Percentiles rank a stretch among this genome's conserved stretches.
These are phyloP conservation scores for Telfairia occidentalis DNA, from an alignment of 331 rosid species.

Conservation along the genomic window DNA sequence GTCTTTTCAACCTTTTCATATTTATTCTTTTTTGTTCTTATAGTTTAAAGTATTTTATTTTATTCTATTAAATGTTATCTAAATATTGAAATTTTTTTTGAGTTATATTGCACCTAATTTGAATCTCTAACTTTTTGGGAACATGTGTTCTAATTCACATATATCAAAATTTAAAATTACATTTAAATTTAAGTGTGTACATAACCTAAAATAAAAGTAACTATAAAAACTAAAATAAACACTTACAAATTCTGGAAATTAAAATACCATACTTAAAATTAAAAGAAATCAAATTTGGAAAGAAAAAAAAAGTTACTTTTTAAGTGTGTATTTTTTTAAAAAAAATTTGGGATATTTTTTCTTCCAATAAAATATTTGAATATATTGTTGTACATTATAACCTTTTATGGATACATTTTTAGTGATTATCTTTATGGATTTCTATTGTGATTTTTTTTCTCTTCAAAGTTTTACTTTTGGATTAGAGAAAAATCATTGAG, in stretches of 20 bases:
- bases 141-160: no score
- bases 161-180: no score
- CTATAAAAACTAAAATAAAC: background rate
- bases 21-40: background rate
- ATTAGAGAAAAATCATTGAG: background rate
- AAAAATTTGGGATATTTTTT: no score
- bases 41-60: background rate
- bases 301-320: no score
- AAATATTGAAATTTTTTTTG: no score
- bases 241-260: background rate
- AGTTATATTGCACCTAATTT: no score
- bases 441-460: background rate
- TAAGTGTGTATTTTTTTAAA: no score
- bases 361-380: background rate
- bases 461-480: background rate
- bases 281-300: no score
- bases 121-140: no score
- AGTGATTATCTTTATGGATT: background rate
- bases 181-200: no score
- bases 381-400: background rate
- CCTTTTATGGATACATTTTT: background rate
- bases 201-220: no score
- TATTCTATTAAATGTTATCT: no score
- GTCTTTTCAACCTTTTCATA: background rate
- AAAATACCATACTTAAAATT: background rate